Evolutionary conservation across 2,329 filamentous ascomycete genomes (phyloP).

Genomic region (Sarocladium kiliense): DNA sequence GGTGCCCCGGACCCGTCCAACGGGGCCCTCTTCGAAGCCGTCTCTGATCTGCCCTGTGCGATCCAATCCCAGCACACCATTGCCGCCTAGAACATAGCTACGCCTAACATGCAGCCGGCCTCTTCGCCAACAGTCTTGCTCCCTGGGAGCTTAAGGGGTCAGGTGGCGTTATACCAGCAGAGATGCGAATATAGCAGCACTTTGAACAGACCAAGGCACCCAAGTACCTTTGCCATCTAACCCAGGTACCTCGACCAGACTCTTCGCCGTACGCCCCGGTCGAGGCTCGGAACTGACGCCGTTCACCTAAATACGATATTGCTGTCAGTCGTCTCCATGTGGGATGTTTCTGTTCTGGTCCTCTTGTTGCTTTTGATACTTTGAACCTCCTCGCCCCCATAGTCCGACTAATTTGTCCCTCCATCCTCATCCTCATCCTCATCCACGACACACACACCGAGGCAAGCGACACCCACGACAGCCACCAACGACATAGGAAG

Average conservation of each 20-base stretch:
- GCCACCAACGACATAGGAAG: not conserved
- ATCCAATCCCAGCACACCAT: slow-evolving; percentile 1
- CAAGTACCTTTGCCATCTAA: slow-evolving; percentile 2
- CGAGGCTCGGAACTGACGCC: not conserved
- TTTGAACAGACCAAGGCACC: not conserved
- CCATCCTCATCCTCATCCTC: not conserved
- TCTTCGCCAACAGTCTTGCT: slow-evolving; percentile 1
- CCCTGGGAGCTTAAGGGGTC: not conserved
- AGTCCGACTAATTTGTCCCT: not conserved
- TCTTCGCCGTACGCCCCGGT: not conserved
- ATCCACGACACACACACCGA: not conserved
- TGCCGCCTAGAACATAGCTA: not conserved
- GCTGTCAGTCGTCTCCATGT: not conserved
- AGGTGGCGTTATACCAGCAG: slow-evolving; percentile 1
- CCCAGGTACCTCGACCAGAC: not conserved
- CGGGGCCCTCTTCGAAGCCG: not conserved
- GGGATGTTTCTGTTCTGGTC: not conserved
- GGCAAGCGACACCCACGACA: not conserved
- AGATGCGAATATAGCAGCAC: slow-evolving; percentile 7
- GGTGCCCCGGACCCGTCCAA: slow-evolving; percentile 5
- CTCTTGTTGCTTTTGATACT: not conserved
- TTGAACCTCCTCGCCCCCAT: not conserved
- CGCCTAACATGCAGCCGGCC: not conserved
- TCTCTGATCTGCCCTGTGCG: not conserved
- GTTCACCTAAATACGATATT: slow-evolving; percentile 4